A percentile compares a stretch with the other conserved stretches of the same genome.
These are phyloP conservation scores for Desmodesmus armatus DNA, from an alignment of 139 green algal genomes.

Conservation along the genomic window DNA sequence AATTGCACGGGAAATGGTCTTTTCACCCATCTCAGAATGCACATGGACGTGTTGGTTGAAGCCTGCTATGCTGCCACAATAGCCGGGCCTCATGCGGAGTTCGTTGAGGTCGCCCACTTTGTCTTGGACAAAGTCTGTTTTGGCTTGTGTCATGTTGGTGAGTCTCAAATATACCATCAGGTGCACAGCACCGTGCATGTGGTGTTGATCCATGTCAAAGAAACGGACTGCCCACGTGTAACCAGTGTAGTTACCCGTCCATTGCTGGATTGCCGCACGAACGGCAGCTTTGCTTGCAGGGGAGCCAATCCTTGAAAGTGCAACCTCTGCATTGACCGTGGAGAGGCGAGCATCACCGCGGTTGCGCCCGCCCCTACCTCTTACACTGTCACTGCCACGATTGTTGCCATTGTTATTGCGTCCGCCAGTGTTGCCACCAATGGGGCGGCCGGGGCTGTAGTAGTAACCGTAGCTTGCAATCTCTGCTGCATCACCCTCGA, in stretches of 20 bases:
- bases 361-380: too few relatives aligned
- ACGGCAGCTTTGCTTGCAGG: constrained; percentile 9
- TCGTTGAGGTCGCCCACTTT: not conserved
- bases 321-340: not conserved
- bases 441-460: constrained; percentile 16
- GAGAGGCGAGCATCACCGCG: not conserved
- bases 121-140: not conserved
- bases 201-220: not conserved
- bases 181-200: not conserved
- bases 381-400: too few relatives aligned
- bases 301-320: not conserved
- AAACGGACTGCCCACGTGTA: constrained; percentile 18
- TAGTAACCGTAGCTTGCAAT: not conserved
- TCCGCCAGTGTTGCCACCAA: too few relatives aligned
- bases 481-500: not conserved
- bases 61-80: not conserved
- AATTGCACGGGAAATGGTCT: too few relatives aligned
- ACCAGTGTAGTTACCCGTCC: not conserved
- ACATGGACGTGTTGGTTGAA: too few relatives aligned
- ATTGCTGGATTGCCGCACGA: not conserved
- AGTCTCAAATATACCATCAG: not conserved
- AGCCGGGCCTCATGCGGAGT: not conserved
- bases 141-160: not conserved
- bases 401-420: too few relatives aligned
- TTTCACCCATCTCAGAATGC: too few relatives aligned